Percentiles rank a stretch among this genome's conserved stretches.
phyloP scores from a whole-genome alignment of 1,284 basidiomycete genomes.

The Coniferiporia weirii region DNA sequence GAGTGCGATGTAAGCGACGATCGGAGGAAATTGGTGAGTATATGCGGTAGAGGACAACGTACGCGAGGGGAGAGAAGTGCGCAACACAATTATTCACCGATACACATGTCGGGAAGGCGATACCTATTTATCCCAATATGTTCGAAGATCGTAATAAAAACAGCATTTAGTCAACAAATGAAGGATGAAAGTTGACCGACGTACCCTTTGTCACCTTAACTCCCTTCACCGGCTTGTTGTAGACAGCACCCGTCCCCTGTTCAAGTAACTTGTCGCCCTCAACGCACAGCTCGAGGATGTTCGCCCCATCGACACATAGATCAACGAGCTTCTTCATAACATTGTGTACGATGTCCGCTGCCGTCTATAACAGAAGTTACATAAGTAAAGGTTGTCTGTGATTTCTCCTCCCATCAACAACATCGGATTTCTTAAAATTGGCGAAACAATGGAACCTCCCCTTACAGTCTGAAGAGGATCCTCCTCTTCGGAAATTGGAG shows the following conservation, averaged over 20 bases:
- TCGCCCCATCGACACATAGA: conserved; percentile 74
- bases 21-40: conserved; percentile 16
- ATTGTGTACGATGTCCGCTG: conserved; percentile 84
- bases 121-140: conserved; percentile 46
- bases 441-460: background rate
- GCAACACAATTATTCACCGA: conserved; percentile 89
- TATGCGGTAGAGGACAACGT: conserved; percentile 27
- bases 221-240: conserved; percentile 87
- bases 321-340: conserved; percentile 85
- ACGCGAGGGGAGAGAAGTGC: conserved; percentile 78
- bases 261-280: conserved; percentile 92
- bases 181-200: conserved; percentile 24
- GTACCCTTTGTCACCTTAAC: conserved; percentile 83
- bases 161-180: background rate
- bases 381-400: background rate
- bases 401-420: conserved; percentile 16
- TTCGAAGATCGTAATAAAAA: background rate
- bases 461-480: background rate
- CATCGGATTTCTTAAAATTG: background rate
- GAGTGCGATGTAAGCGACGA: conserved; percentile 3
- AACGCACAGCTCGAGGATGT: conserved; percentile 85
- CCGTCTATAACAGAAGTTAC: conserved; percentile 49
- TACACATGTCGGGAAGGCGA: conserved; percentile 91
- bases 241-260: conserved; percentile 78
- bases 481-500: background rate